A percentile compares a stretch with the other conserved stretches of the same genome.
phyloP scores from a whole-genome alignment of 768 basidiomycete genomes.

The Rubroboletus satanas region DNA sequence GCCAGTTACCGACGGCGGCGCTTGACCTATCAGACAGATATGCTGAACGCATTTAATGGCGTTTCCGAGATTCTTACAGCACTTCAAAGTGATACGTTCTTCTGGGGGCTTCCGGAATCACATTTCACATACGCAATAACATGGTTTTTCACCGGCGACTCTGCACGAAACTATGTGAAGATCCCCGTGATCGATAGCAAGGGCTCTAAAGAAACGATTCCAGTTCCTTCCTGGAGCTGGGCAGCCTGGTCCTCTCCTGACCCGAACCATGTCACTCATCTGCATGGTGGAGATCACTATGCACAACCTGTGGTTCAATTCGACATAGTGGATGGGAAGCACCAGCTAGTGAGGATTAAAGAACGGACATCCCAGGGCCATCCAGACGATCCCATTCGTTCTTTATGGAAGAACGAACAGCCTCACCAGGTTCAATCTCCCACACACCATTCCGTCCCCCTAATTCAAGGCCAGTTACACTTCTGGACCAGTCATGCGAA shows the following conservation, averaged over 20 bases:
- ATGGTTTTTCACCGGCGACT: slow-evolving; percentile 2
- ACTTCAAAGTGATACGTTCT: slow-evolving; percentile 9
- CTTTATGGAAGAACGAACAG: too few species aligned
- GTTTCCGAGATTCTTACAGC: slow-evolving; percentile 10
- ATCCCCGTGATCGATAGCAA: slow-evolving; percentile 5
- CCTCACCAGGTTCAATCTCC: too few species aligned
- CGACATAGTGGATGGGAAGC: slow-evolving; percentile 2
- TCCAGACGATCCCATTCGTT: background rate
- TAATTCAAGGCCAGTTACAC: slow-evolving; percentile 10
- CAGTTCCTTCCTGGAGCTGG: slow-evolving; percentile 22
- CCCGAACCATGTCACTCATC: background rate
- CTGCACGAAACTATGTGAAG: background rate
- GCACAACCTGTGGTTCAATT: slow-evolving; percentile 5
- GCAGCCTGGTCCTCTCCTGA: slow-evolving; percentile 3
- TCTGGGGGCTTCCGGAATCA: slow-evolving; percentile 17
- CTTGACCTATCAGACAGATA: slow-evolving; percentile 14
- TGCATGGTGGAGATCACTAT: background rate
- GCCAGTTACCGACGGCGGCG: slow-evolving; percentile 6
- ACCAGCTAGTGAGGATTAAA: background rate
- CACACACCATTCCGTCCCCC: too few species aligned
- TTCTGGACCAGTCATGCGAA: slow-evolving; percentile 18
- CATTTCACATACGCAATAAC: slow-evolving; percentile 11
- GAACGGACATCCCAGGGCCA: background rate
- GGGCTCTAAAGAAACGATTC: slow-evolving; percentile 1
- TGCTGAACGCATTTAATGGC: slow-evolving; percentile 14